Conservation (phyloP, 108 stramenopile species). For the Epipyxis sp. region DNA sequence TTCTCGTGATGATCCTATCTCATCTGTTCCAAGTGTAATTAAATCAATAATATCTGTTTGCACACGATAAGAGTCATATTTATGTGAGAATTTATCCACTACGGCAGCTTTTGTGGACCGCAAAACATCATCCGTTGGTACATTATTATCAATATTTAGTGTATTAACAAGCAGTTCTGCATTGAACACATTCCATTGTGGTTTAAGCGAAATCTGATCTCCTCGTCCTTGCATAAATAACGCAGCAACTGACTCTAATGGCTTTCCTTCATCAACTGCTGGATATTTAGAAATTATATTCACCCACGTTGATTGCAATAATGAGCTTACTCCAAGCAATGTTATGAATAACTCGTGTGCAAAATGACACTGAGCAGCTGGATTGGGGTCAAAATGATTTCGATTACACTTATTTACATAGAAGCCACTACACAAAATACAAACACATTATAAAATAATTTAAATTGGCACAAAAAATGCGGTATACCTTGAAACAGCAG, state of each 20-base stretch:
- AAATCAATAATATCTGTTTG: neutral
- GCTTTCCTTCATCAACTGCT: too few species aligned
- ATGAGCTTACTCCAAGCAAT: neutral
- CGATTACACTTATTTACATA: conserved; percentile 73
- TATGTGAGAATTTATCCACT: too few species aligned
- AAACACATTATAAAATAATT: neutral
- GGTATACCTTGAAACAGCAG: conserved; percentile 67
- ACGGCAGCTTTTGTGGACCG: too few species aligned
- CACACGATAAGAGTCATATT: conserved; percentile 15
- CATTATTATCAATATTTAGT: too few species aligned
- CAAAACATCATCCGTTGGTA: too few species aligned
- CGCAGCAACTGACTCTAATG: too few species aligned
- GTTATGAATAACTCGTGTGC: conserved; percentile 23
- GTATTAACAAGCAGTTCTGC: too few species aligned
- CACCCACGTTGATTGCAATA: neutral
- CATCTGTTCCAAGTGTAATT: conserved; percentile 18
- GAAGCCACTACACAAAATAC: conserved; percentile 51
- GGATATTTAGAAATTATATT: too few species aligned
- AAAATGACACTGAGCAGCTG: conserved; percentile 45
- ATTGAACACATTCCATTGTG: too few species aligned
- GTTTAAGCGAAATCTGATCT: too few species aligned
- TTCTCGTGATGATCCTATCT: conserved; percentile 16
- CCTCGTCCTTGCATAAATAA: too few species aligned
- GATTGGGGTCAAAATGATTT: conserved; percentile 74
- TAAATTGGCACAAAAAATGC: neutral